A percentile compares a stretch with the other conserved stretches of the same genome.
These are phyloP conservation scores for Cryptosporidium xiaoi DNA, from an alignment of 169 alveolate genomes.

Conservation along the genomic window DNA sequence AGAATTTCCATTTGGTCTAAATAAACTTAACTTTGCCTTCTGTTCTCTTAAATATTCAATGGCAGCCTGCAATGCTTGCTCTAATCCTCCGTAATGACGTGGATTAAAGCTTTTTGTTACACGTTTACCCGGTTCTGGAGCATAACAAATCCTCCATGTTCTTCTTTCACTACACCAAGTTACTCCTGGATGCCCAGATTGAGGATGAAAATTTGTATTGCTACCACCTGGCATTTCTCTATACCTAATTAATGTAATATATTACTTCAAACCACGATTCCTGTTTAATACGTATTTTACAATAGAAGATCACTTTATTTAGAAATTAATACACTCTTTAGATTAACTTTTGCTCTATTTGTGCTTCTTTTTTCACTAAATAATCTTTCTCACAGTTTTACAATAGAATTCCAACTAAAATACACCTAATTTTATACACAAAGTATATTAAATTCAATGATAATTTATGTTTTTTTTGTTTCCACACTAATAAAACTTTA, in stretches of 20 bases:
- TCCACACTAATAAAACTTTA: too few relatives aligned
- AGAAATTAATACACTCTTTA: too few relatives aligned
- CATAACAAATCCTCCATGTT: slow-evolving; percentile 71
- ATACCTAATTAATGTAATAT: not conserved
- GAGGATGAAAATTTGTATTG: slow-evolving; percentile 64
- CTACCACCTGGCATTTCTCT: slow-evolving; percentile 61
- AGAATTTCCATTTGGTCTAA: slow-evolving; percentile 67
- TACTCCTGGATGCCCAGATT: slow-evolving; percentile 72
- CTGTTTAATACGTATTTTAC: not conserved
- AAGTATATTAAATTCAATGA: too few relatives aligned
- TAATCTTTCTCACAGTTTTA: not conserved
- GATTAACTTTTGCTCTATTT: too few relatives aligned
- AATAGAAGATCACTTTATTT: not conserved
- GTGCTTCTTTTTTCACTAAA: too few relatives aligned
- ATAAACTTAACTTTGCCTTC: slow-evolving; percentile 71
- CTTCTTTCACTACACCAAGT: slow-evolving; percentile 74
- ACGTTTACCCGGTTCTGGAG: slow-evolving; percentile 70
- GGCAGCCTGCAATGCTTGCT: slow-evolving; percentile 69
- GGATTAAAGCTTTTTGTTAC: slow-evolving; percentile 70
- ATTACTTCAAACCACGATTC: not conserved
- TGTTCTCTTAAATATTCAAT: slow-evolving; percentile 62
- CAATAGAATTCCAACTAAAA: not conserved
- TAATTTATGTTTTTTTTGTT: too few relatives aligned
- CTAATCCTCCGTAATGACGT: slow-evolving; percentile 68
- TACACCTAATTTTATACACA: too few relatives aligned